Evolutionary conservation across 768 basidiomycete species (phyloP), one percentile per base, ranked within the genome.

Genomic region (Mycena filopes): DNA sequence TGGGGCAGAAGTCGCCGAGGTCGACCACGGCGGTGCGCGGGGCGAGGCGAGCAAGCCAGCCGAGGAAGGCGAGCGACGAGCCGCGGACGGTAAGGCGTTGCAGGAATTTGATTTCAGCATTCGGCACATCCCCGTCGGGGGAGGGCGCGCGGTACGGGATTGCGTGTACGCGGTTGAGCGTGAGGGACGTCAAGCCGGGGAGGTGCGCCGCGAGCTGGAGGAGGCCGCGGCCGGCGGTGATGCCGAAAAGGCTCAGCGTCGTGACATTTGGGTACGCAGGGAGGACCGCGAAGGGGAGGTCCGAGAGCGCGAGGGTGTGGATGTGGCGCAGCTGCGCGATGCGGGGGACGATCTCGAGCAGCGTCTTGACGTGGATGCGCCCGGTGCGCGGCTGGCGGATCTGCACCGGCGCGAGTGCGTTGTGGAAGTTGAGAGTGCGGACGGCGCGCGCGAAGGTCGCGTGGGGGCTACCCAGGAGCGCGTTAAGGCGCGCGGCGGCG

Each of bases 31-130:
- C 4, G 9, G 42, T 29, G 36, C 33, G 20, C 18, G 55, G 55
- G 16, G 45, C 60, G 48, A 67, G 60, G n/a, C 47, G 8, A 9
- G 28, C 65, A 11, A 67, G 23, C 66, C 66, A 67, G 4, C 55
- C 51, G 23, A 67, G 60, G 45, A 67, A 67, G n/a, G 58, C 62
- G 36, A 64, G 28, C 23, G 67, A 68, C 13, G 67, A 68, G 31
- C 63, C 57, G 23, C 58, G 67, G 12, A 68, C 43, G 18, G 42
- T 46, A 9, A 68, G n/a, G 6, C 31, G 9, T 3, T 48, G 53
- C 21, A 67, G 48, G 1, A 46, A 16, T 18, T 15, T 41, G 3
- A 66, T 16, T 25, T 20, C 15, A 8, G 42, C 8, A 8, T 36
- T 21, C 18, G 21, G 21, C 15, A 1, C 15, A 12, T 33, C 13